These are phyloP conservation scores for Punctularia strigosozonata DNA, from an alignment of 768 basidiomycete species.

Conservation along the genomic window DNA sequence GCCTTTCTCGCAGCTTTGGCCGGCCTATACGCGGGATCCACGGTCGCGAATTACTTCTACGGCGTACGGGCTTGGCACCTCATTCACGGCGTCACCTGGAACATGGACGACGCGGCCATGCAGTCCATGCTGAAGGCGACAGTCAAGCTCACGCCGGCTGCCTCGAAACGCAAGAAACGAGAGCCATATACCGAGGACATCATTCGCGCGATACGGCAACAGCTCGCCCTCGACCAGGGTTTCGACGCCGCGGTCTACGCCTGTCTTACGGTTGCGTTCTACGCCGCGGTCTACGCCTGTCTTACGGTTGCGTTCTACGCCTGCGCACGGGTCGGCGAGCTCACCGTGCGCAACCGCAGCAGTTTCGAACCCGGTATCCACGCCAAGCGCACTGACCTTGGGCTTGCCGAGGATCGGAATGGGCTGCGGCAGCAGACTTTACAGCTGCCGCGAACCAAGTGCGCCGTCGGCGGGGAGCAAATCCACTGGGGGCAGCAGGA, in stretches of 20 bases:
- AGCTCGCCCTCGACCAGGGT: constrained; percentile 16
- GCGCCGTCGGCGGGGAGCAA: constrained; percentile 16
- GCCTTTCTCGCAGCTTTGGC: constrained; percentile 10
- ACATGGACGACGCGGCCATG: too few relatives aligned
- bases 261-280: constrained; percentile 24
- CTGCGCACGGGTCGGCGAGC: constrained; percentile 22
- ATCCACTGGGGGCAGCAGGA: too few relatives aligned
- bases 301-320: constrained; percentile 27
- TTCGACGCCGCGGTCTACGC: constrained; percentile 24
- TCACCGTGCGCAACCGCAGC: constrained; percentile 20
- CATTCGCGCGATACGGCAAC: constrained; percentile 9
- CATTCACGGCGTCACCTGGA: constrained; percentile 25
- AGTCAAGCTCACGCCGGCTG: constrained; percentile 18
- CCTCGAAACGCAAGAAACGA: constrained; percentile 18
- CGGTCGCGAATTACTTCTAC: constrained; percentile 25
- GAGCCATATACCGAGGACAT: constrained; percentile 17
- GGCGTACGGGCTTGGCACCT: constrained; percentile 35
- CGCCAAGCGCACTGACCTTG: constrained; percentile 15
- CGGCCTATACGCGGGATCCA: constrained; percentile 19
- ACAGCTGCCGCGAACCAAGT: constrained; percentile 18
- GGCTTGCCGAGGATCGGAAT: constrained; percentile 11
- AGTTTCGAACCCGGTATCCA: constrained; percentile 19
- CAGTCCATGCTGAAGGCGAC: constrained; percentile 15
- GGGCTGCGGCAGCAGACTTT: constrained; percentile 16
- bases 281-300: constrained; percentile 25